These are phyloP conservation scores for Cryphonectria nitschkei DNA, from an alignment of 2,329 filamentous ascomycete genomes.

Conservation along the genomic window DNA sequence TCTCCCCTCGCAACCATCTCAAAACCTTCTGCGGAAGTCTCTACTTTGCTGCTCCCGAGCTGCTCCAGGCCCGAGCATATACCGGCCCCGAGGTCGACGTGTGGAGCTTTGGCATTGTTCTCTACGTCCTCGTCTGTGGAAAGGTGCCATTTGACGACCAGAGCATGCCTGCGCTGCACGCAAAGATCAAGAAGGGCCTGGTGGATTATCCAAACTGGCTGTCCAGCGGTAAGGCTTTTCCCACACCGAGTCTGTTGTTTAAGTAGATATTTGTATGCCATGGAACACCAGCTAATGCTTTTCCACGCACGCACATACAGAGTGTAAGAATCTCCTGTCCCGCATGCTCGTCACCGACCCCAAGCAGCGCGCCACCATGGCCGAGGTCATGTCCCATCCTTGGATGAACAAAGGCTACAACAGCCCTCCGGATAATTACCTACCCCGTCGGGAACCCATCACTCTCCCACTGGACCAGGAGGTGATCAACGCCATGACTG, in stretches of 20 bases:
- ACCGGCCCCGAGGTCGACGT: slow-evolving; percentile 96
- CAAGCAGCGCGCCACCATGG: slow-evolving; percentile 79
- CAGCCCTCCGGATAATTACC: slow-evolving; percentile 83
- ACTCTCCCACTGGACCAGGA: slow-evolving; percentile 80
- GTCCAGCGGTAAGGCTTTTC: slow-evolving; percentile 70
- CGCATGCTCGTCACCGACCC: slow-evolving; percentile 97
- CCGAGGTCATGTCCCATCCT: slow-evolving; percentile 91
- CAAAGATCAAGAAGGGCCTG: slow-evolving; percentile 96
- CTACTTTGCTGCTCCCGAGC: slow-evolving; percentile 95
- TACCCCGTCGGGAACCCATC: slow-evolving; percentile 84
- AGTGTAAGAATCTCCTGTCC: slow-evolving; percentile 91
- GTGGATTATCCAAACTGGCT: slow-evolving; percentile 97
- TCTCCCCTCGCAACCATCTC: slow-evolving; percentile 79
- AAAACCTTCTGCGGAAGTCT: slow-evolving; percentile 98
- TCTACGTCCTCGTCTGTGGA: slow-evolving; percentile 95
- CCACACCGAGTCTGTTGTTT: not conserved
- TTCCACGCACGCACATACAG: slow-evolving; percentile 48
- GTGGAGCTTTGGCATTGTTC: slow-evolving; percentile 98
- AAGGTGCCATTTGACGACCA: slow-evolving; percentile 99
- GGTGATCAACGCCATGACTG: slow-evolving; percentile 91
- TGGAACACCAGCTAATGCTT: slow-evolving; percentile 2
- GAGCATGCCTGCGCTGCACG: slow-evolving; percentile 97
- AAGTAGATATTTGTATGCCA: not conserved
- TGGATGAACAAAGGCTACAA: slow-evolving; percentile 96
- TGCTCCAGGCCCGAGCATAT: slow-evolving; percentile 91